Base-by-base conservation (phyloP, 306 rosid genomes). In the Vigna unguiculata region DNA sequence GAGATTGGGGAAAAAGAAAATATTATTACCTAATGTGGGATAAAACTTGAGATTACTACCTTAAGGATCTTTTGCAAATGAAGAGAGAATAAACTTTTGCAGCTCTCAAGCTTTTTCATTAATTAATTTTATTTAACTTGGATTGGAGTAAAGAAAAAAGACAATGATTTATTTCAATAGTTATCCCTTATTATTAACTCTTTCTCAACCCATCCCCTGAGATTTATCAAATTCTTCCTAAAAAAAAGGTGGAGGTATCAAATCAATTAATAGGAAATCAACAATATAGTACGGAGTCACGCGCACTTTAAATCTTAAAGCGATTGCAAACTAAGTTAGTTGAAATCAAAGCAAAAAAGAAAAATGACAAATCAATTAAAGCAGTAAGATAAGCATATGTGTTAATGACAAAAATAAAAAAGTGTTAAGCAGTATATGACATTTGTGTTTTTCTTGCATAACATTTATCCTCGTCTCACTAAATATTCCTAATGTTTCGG, bases 401-500 rank as follows among this genome's bases (percentile, higher is more conserved):
- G 38, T 45, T 45, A 2, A 66, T 66, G 72, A 66, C 30, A 45
- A 45, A 66, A 43, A 19, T n/a, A 15, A 48, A 48, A 48, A 15
- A 21, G 38, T 25, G 38, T 20, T 38, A 19, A 38, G 36, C 9
- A 38, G 49, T 12, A 66, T 64, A 40, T 20, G 34, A 30, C 20
- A 43, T 64, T 40, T 64, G 32, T 49, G 48, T 69, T 69, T 69
- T 48, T 69, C 47, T 49, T 69, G 45, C 17, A 41, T 41, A 28
- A 69, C 60, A 48, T 48, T 9, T n/a, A 14, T 47, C n/a, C 21
- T 69, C 11, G 0, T 24, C 38, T 57, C 32, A 21, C n/a, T 21
- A 9, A 24, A 49, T 70, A 12, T 71, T 64, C 53, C 13, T 13
- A 66, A 14, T 43, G 54, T 20, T 49, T 6, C 4, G 6, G 34